These are phyloP conservation scores for Balakata baccata DNA, from an alignment of 345 rosid species.

Conservation along the genomic window DNA sequence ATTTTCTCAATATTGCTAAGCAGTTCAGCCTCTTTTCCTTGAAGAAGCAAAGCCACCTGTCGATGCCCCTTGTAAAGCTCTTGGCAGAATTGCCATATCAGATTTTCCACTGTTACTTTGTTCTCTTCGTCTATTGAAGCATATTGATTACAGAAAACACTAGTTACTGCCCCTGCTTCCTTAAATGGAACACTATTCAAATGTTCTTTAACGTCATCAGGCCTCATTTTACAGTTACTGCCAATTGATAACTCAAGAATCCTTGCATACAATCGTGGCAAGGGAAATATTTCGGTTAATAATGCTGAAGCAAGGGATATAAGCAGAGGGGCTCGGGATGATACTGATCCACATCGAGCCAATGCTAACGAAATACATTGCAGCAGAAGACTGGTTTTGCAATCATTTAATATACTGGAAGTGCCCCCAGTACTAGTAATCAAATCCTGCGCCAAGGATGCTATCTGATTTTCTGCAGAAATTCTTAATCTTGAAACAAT, in stretches of 20 bases:
- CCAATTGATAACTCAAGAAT: constrained; percentile 34
- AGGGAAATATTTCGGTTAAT: constrained; percentile 66
- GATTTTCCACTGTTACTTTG: constrained; percentile 54
- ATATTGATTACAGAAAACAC: constrained; percentile 79
- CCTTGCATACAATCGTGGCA: constrained; percentile 43
- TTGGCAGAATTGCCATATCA: constrained; percentile 73
- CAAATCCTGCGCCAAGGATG: constrained; percentile 43
- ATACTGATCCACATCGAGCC: constrained; percentile 69
- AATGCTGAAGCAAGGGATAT: constrained; percentile 65
- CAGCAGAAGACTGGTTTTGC: constrained; percentile 38
- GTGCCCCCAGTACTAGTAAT: constrained; percentile 36
- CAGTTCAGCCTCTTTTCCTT: constrained; percentile 47
- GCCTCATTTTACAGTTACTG: constrained; percentile 27
- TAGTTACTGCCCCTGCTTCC: constrained; percentile 75
- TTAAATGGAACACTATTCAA: constrained; percentile 53
- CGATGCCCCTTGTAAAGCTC: constrained; percentile 72
- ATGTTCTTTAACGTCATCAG: constrained; percentile 50
- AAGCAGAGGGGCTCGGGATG: constrained; percentile 50
- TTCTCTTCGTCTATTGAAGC: constrained; percentile 55
- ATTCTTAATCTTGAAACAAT: constrained; percentile 44
- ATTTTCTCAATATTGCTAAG: constrained; percentile 71
- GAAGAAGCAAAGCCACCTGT: constrained; percentile 57
- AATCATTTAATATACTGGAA: constrained; percentile 25
- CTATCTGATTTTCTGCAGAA: constrained; percentile 55
- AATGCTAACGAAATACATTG: constrained; percentile 65